Percentiles rank a stretch among this genome's conserved stretches.
Conservation (phyloP, 1,284 basidiomycete species). For the Puccinia horiana region DNA sequence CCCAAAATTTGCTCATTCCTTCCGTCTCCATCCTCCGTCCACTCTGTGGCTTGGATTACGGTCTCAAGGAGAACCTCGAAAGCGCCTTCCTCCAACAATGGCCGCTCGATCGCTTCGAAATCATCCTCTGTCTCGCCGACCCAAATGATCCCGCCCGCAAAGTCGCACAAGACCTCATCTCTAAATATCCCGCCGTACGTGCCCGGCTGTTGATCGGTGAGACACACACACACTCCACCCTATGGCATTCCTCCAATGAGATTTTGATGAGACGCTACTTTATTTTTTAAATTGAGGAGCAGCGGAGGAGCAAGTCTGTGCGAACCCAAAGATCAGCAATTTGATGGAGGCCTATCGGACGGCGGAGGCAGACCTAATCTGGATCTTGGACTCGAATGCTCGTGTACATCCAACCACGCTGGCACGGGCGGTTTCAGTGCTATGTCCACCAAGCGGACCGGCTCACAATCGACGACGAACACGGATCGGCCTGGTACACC, state of each 20-base stretch:
- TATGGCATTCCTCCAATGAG: background rate
- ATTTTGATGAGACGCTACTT: background rate
- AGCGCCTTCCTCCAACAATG: conserved; percentile 86
- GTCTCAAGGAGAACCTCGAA: conserved; percentile 88
- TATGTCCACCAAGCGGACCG: conserved; percentile 57
- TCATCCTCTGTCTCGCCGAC: conserved; percentile 80
- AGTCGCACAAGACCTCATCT: conserved; percentile 73
- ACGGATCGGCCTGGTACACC: conserved; percentile 83
- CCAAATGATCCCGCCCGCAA: conserved; percentile 77
- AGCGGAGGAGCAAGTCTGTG: conserved; percentile 67
- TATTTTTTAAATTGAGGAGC: too few species aligned
- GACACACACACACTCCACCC: too few species aligned
- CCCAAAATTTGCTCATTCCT: conserved; percentile 61
- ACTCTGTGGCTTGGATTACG: conserved; percentile 85
- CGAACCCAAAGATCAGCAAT: conserved; percentile 98
- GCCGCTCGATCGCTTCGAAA: conserved; percentile 71
- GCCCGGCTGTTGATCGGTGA: conserved; percentile 74
- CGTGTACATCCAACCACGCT: conserved; percentile 77
- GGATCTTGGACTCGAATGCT: conserved; percentile 95
- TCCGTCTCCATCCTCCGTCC: conserved; percentile 89
- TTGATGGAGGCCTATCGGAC: conserved; percentile 77
- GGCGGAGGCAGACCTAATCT: conserved; percentile 85
- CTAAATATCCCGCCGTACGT: conserved; percentile 72
- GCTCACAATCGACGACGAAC: conserved; percentile 18
- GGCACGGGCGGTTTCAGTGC: conserved; percentile 77